Percentiles rank a stretch among this genome's conserved stretches.
Conservation (phyloP, 495 filamentous ascomycete genomes). For the Apodospora peruviana region DNA sequence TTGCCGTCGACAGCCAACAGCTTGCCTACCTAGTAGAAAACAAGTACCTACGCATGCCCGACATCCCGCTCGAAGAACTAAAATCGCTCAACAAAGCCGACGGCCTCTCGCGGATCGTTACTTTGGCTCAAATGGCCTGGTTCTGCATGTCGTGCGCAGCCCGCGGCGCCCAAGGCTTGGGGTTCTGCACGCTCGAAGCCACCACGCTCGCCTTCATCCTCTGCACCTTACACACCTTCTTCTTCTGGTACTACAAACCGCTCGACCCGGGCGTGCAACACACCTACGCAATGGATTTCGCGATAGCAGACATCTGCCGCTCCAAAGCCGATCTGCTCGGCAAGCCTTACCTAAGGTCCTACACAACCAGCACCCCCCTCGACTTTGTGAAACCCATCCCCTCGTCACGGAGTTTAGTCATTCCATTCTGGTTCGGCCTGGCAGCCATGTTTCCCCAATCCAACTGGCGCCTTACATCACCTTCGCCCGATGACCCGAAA, state of each 20-base stretch:
- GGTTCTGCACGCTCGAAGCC: background rate
- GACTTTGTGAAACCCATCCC: no score
- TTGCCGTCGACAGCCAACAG: background rate
- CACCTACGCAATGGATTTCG: no score
- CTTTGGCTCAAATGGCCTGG: background rate
- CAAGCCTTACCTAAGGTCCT: no score
- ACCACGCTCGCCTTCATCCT: background rate
- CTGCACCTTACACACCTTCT: constrained; percentile 1
- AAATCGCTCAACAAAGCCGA: background rate
- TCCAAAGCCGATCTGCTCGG: no score
- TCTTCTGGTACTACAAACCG: constrained; percentile 3
- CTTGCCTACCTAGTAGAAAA: constrained; percentile 3
- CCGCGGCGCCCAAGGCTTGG: background rate
- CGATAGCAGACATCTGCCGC: no score
- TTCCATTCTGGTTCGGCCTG: no score
- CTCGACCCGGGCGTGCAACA: no score
- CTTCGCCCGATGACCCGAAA: no score
- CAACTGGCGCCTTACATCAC: no score
- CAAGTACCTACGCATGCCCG: background rate
- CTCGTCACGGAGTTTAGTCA: no score
- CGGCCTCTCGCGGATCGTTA: background rate
- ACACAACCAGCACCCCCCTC: no score
- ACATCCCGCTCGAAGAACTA: background rate
- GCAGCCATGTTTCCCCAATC: no score
- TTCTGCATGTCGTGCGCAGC: background rate